Evolutionary conservation across 352 stramenopile species (phyloP).

Genomic region (Sclerospora graminicola): DNA sequence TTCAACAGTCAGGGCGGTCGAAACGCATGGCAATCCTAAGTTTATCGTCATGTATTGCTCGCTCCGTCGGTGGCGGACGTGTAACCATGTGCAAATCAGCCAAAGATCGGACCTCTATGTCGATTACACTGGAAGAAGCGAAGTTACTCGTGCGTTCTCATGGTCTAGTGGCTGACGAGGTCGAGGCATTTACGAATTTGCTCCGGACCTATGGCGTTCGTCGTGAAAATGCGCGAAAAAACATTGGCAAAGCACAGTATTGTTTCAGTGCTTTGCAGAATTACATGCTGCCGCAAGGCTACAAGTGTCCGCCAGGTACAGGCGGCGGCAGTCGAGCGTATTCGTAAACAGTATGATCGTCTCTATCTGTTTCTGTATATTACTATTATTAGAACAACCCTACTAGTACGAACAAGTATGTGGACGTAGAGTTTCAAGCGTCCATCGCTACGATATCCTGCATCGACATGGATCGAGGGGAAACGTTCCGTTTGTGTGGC

Average conservation of each 20-base stretch:
- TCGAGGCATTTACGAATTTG: conserved; percentile 49
- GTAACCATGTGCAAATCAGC: conserved; percentile 96
- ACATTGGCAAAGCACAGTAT: conserved; percentile 80
- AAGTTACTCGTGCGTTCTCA: conserved; percentile 53
- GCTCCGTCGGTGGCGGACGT: conserved; percentile 80
- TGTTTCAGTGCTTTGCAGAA: conserved; percentile 78
- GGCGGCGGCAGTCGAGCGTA: conserved; percentile 52
- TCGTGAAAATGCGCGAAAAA: conserved; percentile 80
- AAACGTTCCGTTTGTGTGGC: conserved; percentile 2
- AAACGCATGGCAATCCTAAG: conserved; percentile 79
- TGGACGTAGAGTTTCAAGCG: no score
- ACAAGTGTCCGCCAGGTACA: conserved; percentile 74
- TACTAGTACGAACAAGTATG: no score
- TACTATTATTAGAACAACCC: no score
- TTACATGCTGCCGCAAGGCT: conserved; percentile 68
- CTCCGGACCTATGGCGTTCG: conserved; percentile 68
- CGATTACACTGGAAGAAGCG: conserved; percentile 90
- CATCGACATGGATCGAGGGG: conserved; percentile 63
- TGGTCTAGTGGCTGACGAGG: conserved; percentile 37
- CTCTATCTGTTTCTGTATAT: no score
- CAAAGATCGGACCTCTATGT: conserved; percentile 97
- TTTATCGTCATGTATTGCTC: conserved; percentile 59
- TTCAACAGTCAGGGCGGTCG: conserved; percentile 38
- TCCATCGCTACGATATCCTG: conserved; percentile 52
- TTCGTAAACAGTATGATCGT: conserved; percentile 41